A percentile compares a stretch with the other conserved stretches of the same genome.
Evolutionary conservation across 805 yeast species (phyloP).

Genomic region (Candida morakotiae): DNA sequence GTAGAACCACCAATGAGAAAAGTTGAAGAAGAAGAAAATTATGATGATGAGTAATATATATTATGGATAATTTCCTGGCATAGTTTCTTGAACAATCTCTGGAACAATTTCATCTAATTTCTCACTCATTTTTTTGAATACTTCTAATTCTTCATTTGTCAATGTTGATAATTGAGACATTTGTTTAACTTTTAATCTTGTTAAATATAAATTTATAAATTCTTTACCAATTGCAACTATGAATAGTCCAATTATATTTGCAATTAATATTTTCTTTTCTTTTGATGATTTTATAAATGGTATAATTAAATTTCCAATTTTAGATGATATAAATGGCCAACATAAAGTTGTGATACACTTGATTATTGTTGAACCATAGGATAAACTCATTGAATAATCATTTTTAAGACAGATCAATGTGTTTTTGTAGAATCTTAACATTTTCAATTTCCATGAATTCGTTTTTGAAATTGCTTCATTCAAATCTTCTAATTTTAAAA

Average conservation of each 20-base stretch:
- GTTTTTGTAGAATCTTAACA: constrained; percentile 16
- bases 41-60: constrained; percentile 33
- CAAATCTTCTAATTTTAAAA: constrained; percentile 20
- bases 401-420: constrained; percentile 29
- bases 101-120: not conserved
- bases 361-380: constrained; percentile 20
- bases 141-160: constrained; percentile 6
- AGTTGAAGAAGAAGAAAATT: constrained; percentile 44
- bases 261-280: constrained; percentile 20
- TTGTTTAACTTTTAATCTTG: constrained; percentile 26
- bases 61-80: constrained; percentile 9
- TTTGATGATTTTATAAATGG: constrained; percentile 9
- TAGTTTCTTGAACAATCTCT: not conserved
- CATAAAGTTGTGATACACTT: constrained; percentile 28
- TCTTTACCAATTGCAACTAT: constrained; percentile 34
- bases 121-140: not conserved
- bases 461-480: constrained; percentile 4
- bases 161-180: constrained; percentile 22
- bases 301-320: constrained; percentile 23
- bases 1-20: constrained; percentile 31
- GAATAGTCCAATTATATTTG: constrained; percentile 30
- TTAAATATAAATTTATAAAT: constrained; percentile 23
- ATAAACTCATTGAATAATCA: constrained; percentile 28
- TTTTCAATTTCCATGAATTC: constrained; percentile 7
- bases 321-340: constrained; percentile 38